phyloP scores from a whole-genome alignment of 2,329 filamentous ascomycete genomes.

The Hymenoscyphus fructigenus region DNA sequence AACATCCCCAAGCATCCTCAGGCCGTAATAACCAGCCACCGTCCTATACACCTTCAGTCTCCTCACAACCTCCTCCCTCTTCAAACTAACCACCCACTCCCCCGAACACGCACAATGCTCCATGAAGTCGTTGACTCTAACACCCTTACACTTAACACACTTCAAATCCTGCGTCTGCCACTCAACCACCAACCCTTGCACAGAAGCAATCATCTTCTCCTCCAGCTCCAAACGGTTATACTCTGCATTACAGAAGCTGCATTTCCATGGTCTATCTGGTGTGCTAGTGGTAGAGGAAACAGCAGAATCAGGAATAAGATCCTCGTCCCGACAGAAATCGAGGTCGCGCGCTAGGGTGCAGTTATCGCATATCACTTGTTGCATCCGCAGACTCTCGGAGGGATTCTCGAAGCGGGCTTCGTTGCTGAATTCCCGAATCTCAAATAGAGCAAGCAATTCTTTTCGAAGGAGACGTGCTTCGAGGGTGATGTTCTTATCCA shows the following conservation, averaged over 20 bases:
- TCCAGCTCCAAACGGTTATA: slow-evolving; percentile 81
- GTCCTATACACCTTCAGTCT: slow-evolving; percentile 68
- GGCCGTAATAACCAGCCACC: slow-evolving; percentile 75
- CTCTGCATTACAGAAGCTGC: slow-evolving; percentile 70
- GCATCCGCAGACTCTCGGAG: slow-evolving; percentile 68
- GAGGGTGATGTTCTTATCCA: slow-evolving; percentile 87
- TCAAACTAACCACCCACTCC: slow-evolving; percentile 73
- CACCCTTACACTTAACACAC: slow-evolving; percentile 67
- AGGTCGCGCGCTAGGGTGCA: slow-evolving; percentile 88
- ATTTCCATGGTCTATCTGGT: slow-evolving; percentile 62
- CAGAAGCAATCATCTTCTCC: slow-evolving; percentile 73
- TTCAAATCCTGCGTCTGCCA: slow-evolving; percentile 92
- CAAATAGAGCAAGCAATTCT: slow-evolving; percentile 85
- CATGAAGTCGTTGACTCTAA: slow-evolving; percentile 90
- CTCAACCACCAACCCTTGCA: slow-evolving; percentile 71
- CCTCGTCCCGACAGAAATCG: slow-evolving; percentile 88
- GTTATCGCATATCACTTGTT: slow-evolving; percentile 80
- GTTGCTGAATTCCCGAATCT: slow-evolving; percentile 88
- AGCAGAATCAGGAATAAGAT: slow-evolving; percentile 59
- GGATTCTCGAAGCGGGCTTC: slow-evolving; percentile 90
- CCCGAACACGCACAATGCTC: slow-evolving; percentile 95
- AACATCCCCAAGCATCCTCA: slow-evolving; percentile 78
- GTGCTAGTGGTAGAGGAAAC: slow-evolving; percentile 30
- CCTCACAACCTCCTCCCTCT: slow-evolving; percentile 63
- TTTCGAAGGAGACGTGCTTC: slow-evolving; percentile 87